These are phyloP conservation scores for Funneliformis caledonium DNA, from an alignment of 371 early-diverging fungal genomes.

Conservation along the genomic window DNA sequence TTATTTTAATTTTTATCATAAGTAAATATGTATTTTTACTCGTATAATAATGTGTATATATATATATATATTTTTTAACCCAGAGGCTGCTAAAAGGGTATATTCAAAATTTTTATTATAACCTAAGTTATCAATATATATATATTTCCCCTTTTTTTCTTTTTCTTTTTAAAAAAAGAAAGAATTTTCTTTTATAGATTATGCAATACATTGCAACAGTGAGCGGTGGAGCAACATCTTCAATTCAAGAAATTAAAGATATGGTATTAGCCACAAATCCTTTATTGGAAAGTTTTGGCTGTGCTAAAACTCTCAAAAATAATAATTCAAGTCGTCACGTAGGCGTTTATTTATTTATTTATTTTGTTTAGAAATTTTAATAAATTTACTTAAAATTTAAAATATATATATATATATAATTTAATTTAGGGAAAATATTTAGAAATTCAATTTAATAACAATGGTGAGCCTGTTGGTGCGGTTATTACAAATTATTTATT, in stretches of 20 bases:
- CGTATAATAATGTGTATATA: background rate
- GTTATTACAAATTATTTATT: constrained; percentile 97
- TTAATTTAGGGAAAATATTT: constrained; percentile 92
- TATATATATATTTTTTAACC: constrained; percentile 44
- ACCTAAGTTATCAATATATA: background rate
- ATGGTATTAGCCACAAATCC: constrained; percentile 98
- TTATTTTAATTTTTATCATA: background rate
- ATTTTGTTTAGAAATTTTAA: background rate
- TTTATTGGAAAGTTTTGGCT: constrained; percentile 98
- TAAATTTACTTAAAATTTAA: background rate
- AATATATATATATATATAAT: too few species aligned
- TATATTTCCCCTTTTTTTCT: background rate
- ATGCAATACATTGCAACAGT: constrained; percentile 98
- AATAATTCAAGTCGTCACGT: constrained; percentile 99
- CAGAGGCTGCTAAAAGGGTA: constrained; percentile 85
- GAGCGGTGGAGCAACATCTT: constrained; percentile 78
- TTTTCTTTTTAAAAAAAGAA: background rate
- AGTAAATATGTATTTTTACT: background rate
- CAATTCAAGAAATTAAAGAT: constrained; percentile 91
- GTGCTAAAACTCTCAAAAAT: constrained; percentile 98
- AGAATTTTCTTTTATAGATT: constrained; percentile 52
- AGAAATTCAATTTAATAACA: constrained; percentile 94
- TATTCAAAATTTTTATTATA: background rate
- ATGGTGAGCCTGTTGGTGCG: constrained; percentile 96
- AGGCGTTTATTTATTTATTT: constrained; percentile 43